Conservation (phyloP, 2,329 filamentous ascomycete genomes). For the Arthroderma sp. region DNA sequence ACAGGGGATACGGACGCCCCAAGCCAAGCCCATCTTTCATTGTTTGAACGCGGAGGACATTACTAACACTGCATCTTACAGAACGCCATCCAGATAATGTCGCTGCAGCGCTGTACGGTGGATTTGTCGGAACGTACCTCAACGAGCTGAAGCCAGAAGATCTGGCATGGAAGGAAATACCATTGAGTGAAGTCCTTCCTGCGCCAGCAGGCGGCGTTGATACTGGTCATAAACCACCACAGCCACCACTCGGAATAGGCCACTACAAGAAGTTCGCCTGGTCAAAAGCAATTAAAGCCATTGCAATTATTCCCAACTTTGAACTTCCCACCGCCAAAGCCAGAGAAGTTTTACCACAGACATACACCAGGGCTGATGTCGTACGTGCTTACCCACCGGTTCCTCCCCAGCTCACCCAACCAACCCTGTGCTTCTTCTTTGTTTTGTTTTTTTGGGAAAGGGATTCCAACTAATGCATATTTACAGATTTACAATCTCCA, state of each 20-base stretch:
- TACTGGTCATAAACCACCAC: slow-evolving; percentile 72
- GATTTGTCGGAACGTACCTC: slow-evolving; percentile 92
- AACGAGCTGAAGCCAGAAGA: slow-evolving; percentile 85
- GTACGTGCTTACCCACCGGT: slow-evolving; percentile 37
- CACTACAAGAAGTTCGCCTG: slow-evolving; percentile 94
- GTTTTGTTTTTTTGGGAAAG: not conserved
- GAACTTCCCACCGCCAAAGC: slow-evolving; percentile 91
- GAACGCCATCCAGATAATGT: slow-evolving; percentile 88
- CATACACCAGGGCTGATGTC: slow-evolving; percentile 70
- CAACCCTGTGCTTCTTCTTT: not conserved
- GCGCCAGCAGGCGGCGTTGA: slow-evolving; percentile 81
- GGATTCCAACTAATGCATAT: too few relatives aligned
- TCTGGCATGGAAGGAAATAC: slow-evolving; percentile 81
- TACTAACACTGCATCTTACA: slow-evolving; percentile 13
- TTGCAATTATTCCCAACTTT: slow-evolving; percentile 92
- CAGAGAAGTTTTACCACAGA: slow-evolving; percentile 65
- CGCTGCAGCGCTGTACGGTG: slow-evolving; percentile 85
- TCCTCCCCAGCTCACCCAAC: not conserved
- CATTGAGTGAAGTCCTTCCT: slow-evolving; percentile 82
- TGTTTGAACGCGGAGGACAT: not conserved
- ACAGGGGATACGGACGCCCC: not conserved
- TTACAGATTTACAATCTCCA: slow-evolving; percentile 69
- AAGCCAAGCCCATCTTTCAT: not conserved
- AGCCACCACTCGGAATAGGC: slow-evolving; percentile 83
- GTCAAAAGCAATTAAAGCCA: slow-evolving; percentile 89